These are phyloP conservation scores for Metarhizium sp. DNA, from an alignment of 2,329 filamentous ascomycete genomes.

Conservation along the genomic window DNA sequence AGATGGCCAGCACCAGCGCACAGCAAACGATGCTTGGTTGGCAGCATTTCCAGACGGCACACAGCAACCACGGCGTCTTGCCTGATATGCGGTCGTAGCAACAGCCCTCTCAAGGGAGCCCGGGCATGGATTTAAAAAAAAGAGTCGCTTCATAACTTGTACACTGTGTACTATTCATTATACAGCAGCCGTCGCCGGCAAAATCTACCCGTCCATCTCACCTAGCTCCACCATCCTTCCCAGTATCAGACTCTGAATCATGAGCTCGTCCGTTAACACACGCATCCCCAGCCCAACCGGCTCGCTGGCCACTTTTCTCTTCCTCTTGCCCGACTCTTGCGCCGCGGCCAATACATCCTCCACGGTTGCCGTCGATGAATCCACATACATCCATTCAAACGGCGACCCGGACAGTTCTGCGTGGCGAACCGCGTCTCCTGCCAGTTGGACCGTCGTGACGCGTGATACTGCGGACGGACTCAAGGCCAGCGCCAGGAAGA, in stretches of 20 bases:
- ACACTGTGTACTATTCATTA: too few species aligned
- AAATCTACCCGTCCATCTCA: slow-evolving; percentile 22
- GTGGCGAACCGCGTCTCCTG: slow-evolving; percentile 46
- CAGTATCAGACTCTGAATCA: slow-evolving; percentile 87
- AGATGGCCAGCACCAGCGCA: too few species aligned
- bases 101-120: too few species aligned
- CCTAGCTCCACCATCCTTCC: slow-evolving; percentile 64
- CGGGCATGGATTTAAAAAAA: too few species aligned
- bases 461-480: slow-evolving; percentile 58
- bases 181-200: too few species aligned
- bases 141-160: too few species aligned
- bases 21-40: too few species aligned
- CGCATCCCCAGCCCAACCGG: slow-evolving; percentile 42
- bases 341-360: slow-evolving; percentile 34
- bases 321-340: slow-evolving; percentile 24
- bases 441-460: slow-evolving; percentile 57
- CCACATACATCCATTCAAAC: slow-evolving; percentile 75
- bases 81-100: too few species aligned
- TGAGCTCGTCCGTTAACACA: slow-evolving; percentile 73
- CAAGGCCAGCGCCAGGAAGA: slow-evolving; percentile 71
- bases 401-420: slow-evolving; percentile 33
- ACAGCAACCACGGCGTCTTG: too few species aligned
- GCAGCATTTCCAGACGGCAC: too few species aligned
- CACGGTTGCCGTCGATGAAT: slow-evolving; percentile 50
- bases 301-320: slow-evolving; percentile 25